phyloP scores from a whole-genome alignment of 1,284 basidiomycete genomes.

The Caloboletus inedulis region DNA sequence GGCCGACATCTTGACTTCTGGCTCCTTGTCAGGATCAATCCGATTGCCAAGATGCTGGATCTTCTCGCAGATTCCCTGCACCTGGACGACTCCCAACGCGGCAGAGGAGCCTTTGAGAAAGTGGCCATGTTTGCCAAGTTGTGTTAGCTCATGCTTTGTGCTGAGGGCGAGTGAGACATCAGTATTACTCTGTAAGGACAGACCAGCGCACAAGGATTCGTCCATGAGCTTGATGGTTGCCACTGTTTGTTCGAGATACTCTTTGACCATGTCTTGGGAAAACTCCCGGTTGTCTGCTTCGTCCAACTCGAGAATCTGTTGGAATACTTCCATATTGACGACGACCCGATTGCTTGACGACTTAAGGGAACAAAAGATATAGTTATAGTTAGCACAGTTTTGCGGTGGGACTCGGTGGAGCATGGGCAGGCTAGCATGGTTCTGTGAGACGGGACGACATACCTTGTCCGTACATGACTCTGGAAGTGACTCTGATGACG shows the following conservation, averaged over 20 bases:
- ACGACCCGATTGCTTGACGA: slow-evolving; percentile 18
- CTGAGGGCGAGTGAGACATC: slow-evolving; percentile 38
- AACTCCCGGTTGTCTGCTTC: slow-evolving; percentile 81
- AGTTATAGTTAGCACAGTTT: slow-evolving; percentile 15
- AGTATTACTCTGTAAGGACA: slow-evolving; percentile 9
- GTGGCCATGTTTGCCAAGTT: slow-evolving; percentile 79
- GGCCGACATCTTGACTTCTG: slow-evolving; percentile 43
- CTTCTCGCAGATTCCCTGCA: slow-evolving; percentile 81
- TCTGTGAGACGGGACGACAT: slow-evolving; percentile 7
- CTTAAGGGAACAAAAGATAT: slow-evolving; percentile 5
- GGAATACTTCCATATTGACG: slow-evolving; percentile 79
- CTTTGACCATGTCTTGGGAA: slow-evolving; percentile 71
- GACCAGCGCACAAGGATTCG: slow-evolving; percentile 63
- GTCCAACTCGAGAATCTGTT: slow-evolving; percentile 88
- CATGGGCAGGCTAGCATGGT: background rate
- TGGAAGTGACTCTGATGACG: slow-evolving; percentile 12
- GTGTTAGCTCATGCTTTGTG: slow-evolving; percentile 51
- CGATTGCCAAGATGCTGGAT: slow-evolving; percentile 83
- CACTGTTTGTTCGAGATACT: slow-evolving; percentile 78
- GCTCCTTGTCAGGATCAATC: slow-evolving; percentile 46
- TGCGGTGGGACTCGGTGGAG: background rate
- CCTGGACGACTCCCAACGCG: slow-evolving; percentile 78
- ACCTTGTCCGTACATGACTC: slow-evolving; percentile 31
- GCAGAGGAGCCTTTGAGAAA: slow-evolving; percentile 95
- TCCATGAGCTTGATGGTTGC: slow-evolving; percentile 80